Percentiles rank a stretch among this genome's conserved stretches.
These are phyloP conservation scores for Austropuccinia psidii DNA, from an alignment of 1,284 basidiomycete genomes.

Conservation along the genomic window DNA sequence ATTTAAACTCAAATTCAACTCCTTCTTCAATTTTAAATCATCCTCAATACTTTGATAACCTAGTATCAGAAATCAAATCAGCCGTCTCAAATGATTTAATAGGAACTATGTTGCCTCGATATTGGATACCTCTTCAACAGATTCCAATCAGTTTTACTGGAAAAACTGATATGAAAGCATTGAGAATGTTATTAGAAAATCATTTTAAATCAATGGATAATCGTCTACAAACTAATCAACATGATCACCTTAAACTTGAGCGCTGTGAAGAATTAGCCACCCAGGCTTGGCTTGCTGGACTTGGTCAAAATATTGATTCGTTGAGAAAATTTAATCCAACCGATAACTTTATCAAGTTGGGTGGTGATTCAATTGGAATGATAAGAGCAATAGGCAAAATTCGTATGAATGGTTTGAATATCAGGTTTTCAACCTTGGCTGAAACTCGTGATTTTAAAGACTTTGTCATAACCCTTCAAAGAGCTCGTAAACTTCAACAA, in stretches of 20 bases:
- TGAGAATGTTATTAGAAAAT: constrained; percentile 30
- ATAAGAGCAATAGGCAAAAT: constrained; percentile 40
- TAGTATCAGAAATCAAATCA: constrained; percentile 34
- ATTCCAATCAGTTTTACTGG: constrained; percentile 42
- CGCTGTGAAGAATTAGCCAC: constrained; percentile 37
- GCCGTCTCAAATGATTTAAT: constrained; percentile 38
- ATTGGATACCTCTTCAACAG: constrained; percentile 40
- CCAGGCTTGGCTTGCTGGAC: constrained; percentile 37
- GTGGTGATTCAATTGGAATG: constrained; percentile 43
- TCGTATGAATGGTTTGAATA: constrained; percentile 22
- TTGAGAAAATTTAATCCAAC: constrained; percentile 28
- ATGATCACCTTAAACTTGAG: background rate
- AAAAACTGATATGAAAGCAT: constrained; percentile 40
- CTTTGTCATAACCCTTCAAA: constrained; percentile 37
- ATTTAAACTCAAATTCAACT: background rate
- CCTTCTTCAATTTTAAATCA: background rate
- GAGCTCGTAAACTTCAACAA: background rate
- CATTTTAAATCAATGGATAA: constrained; percentile 22
- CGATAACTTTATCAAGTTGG: constrained; percentile 41
- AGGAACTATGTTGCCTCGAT: constrained; percentile 40
- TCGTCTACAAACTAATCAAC: constrained; percentile 27
- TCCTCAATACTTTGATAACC: constrained; percentile 10
- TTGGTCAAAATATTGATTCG: constrained; percentile 26
- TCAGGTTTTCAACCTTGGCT: constrained; percentile 37
- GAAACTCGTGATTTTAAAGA: constrained; percentile 34